Base-by-base conservation (phyloP, 805 yeast species). In the Saccharomyces cerevisiae region DNA sequence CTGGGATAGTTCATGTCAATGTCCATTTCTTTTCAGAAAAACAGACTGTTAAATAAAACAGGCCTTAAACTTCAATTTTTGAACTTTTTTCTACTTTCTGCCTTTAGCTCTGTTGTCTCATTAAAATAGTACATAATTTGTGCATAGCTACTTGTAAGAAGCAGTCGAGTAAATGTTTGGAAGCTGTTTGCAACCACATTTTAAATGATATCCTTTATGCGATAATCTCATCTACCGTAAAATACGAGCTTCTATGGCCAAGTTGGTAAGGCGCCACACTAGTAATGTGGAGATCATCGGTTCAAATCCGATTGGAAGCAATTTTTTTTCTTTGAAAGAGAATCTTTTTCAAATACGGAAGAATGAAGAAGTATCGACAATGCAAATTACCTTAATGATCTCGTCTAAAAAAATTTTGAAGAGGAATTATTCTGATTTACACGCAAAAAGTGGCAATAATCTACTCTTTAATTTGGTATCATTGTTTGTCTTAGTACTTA, bases 181-280 rank as follows among this genome's bases (percentile, higher is more conserved):
- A 5, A 5, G 27, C 5, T 26, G 27, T 3, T 26, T 26, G 27
- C 27, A 26, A n/a, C n/a, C n/a, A n/a, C n/a, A n/a, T n/a, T n/a
- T n/a, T n/a, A n/a, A n/a, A n/a, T n/a, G n/a, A n/a, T n/a, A n/a
- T n/a, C n/a, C n/a, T n/a, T n/a, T n/a, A n/a, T n/a, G n/a, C n/a
- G n/a, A n/a, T n/a, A n/a, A n/a, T n/a, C n/a, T n/a, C n/a, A n/a
- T n/a, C n/a, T n/a, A n/a, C n/a, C n/a, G n/a, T n/a, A n/a, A n/a
- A n/a, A 17, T 36, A 17, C 9, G 13, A 54, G 79, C 80, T 78
- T 76, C 73, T 77, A 77, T 77, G 81, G 81, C 81, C 81, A 77
- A 78, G 80, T 75, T 81, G 88, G 88, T 83, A 82, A 84, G 86
- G 89, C 88, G 88, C 82, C 83, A 84, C 88, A 83, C 88, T 83